phyloP scores from a whole-genome alignment of 352 stramenopile genomes.

The Phytopythium sindhum region DNA sequence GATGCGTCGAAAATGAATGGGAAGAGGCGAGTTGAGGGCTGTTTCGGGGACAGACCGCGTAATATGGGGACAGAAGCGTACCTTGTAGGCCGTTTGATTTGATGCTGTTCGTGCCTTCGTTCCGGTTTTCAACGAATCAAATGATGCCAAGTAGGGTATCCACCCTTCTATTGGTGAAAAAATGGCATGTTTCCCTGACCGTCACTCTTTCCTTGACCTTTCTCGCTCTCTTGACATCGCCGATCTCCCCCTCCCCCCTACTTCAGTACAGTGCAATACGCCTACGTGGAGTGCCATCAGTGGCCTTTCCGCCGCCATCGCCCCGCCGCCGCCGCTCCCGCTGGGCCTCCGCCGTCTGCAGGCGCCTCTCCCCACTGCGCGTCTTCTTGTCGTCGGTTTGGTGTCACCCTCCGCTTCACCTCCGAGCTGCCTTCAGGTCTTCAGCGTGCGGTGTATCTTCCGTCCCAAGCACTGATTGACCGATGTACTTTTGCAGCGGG shows the following conservation, averaged over 20 bases:
- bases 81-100: neutral
- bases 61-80: slow-evolving; percentile 16
- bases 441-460: neutral
- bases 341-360: no score
- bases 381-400: no score
- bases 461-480: neutral
- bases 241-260: no score
- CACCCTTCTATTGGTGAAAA: neutral
- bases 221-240: neutral
- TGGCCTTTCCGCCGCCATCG: neutral
- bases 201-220: neutral
- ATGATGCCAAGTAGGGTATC: slow-evolving; percentile 3
- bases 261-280: no score
- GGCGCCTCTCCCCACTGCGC: no score
- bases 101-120: neutral
- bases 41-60: no score
- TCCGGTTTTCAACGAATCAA: neutral
- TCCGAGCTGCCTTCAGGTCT: neutral
- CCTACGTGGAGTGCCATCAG: neutral
- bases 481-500: slow-evolving; percentile 73
- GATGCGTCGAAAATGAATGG: no score
- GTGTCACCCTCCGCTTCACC: no score
- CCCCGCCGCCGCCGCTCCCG: no score
- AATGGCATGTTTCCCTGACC: neutral
- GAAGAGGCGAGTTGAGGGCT: no score